Base-by-base conservation (phyloP, 768 basidiomycete species). In the Royoungia palumana region DNA sequence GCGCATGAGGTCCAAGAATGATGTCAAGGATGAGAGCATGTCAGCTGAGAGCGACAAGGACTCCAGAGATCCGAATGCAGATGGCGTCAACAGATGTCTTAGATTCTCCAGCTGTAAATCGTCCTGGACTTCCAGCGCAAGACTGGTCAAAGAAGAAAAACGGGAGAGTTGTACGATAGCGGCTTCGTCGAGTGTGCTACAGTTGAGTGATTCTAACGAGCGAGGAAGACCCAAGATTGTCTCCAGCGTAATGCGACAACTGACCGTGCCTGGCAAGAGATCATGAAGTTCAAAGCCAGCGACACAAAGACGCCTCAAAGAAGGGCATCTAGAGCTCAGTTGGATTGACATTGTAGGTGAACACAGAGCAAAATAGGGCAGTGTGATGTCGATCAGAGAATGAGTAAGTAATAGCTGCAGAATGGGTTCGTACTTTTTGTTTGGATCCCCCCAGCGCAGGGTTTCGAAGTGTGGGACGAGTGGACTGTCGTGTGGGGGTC, bases 341-440 rank as follows among this genome's bases (percentile, higher is more conserved):
- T 63, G 24, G 8, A 25, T 44, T 8, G 62, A 58, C 13, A 54
- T 50, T 35, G 60, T 58, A 20, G 55, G 55, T 11, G 42, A 41
- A n/a, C 46, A 55, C 30, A 62, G 44, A 14, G 21, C 1, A 39
- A 42, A 55, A 34, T 0, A 32, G 5, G 41, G 36, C 35, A 64
- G 43, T 11, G 50, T 41, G 28, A 65, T 52, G 17, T 22, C 22
- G 41, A 44, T 48, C 2, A 64, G 58, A 21, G 58, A 53, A 27
- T 63, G 58, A 3, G 63, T 56, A 21, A 64, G 40, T 6, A 64
- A 51, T 39, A 47, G 45, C 13, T 56, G 58, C 30, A 63, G 34
- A 43, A 65, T 51, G 10, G 55, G 48, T 32, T 56, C 56, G n/a
- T 58, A 42, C 17, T 41, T 47, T 52, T 12, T 53, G 24, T 25